Percentiles rank a stretch among this genome's conserved stretches.
phyloP scores from a whole-genome alignment of 768 basidiomycete species.

The Phanerochaete carnosa region DNA sequence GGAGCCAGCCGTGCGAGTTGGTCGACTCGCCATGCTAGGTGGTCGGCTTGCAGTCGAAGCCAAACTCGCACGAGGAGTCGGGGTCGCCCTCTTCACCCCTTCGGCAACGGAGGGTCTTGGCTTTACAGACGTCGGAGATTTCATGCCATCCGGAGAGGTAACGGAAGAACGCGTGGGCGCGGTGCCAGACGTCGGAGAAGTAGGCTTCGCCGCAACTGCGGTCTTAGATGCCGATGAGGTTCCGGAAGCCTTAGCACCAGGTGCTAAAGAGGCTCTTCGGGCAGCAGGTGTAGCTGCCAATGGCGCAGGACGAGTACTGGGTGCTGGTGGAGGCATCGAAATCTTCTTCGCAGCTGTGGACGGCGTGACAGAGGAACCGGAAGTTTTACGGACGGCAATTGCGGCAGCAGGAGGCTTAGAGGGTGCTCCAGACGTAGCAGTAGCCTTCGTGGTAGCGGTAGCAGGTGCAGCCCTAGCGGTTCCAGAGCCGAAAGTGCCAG shows the following conservation, averaged over 20 bases:
- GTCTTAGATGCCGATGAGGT: constrained; percentile 11
- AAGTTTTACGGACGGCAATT: constrained; percentile 37
- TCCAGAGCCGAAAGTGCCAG: constrained; percentile 64
- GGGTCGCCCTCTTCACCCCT: constrained; percentile 48
- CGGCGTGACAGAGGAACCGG: constrained; percentile 22
- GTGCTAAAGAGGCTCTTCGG: constrained; percentile 19
- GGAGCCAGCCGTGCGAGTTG: constrained; percentile 44
- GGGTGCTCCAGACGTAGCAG: constrained; percentile 22
- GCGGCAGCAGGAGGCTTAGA: constrained; percentile 33
- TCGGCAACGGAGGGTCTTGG: constrained; percentile 72
- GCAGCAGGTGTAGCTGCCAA: constrained; percentile 22
- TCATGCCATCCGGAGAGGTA: constrained; percentile 15
- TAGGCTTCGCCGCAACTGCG: constrained; percentile 10
- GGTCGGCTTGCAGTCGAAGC: constrained; percentile 31
- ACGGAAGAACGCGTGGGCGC: constrained; percentile 17
- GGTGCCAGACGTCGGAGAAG: constrained; percentile 26
- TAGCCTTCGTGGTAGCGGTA: constrained; percentile 38
- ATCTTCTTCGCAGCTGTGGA: constrained; percentile 37
- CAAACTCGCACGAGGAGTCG: constrained; percentile 20
- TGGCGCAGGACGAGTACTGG: constrained; percentile 22
- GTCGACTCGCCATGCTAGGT: constrained; percentile 32
- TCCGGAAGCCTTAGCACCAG: constrained; percentile 13
- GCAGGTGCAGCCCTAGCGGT: constrained; percentile 41
- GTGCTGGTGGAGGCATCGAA: constrained; percentile 18
- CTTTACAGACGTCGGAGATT: constrained; percentile 28